A percentile compares a stretch with the other conserved stretches of the same genome.
These are phyloP conservation scores for Saturnispora mendoncae DNA, from an alignment of 805 yeast genomes.

Conservation along the genomic window DNA sequence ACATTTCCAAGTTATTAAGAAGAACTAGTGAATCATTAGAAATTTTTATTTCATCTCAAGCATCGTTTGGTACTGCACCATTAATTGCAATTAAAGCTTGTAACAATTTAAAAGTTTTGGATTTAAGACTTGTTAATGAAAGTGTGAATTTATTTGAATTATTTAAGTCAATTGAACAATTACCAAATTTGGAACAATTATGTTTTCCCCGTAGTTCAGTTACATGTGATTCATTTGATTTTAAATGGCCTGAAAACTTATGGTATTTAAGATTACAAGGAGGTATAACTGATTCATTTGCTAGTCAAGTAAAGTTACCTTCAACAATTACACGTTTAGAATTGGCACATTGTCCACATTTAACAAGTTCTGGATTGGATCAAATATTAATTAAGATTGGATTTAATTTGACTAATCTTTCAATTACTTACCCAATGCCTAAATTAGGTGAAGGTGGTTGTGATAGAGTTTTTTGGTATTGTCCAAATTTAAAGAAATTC, in stretches of 20 bases:
- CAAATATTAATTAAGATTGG: constrained; percentile 59
- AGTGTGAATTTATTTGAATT: constrained; percentile 77
- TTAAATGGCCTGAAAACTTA: constrained; percentile 74
- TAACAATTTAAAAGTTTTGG: constrained; percentile 51
- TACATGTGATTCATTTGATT: constrained; percentile 49
- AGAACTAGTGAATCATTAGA: constrained; percentile 61
- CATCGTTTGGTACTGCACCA: constrained; percentile 90
- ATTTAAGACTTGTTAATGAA: constrained; percentile 81
- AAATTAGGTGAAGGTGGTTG: constrained; percentile 57
- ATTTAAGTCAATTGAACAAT: constrained; percentile 60
- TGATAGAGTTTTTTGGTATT: constrained; percentile 63
- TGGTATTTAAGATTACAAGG: constrained; percentile 75
- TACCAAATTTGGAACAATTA: constrained; percentile 57
- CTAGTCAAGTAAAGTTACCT: constrained; percentile 66
- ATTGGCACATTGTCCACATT: constrained; percentile 79
- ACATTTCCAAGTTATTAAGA: constrained; percentile 71
- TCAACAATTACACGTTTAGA: constrained; percentile 58
- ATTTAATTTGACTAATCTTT: constrained; percentile 47
- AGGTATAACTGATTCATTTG: constrained; percentile 77
- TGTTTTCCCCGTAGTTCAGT: constrained; percentile 87
- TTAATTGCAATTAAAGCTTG: constrained; percentile 74
- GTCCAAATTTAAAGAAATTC: constrained; percentile 60
- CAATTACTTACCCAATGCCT: constrained; percentile 86
- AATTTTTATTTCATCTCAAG: constrained; percentile 82
- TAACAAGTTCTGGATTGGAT: constrained; percentile 58